These are phyloP conservation scores for Solanum bukasovii DNA, from an alignment of 257 asterid species.

Conservation along the genomic window DNA sequence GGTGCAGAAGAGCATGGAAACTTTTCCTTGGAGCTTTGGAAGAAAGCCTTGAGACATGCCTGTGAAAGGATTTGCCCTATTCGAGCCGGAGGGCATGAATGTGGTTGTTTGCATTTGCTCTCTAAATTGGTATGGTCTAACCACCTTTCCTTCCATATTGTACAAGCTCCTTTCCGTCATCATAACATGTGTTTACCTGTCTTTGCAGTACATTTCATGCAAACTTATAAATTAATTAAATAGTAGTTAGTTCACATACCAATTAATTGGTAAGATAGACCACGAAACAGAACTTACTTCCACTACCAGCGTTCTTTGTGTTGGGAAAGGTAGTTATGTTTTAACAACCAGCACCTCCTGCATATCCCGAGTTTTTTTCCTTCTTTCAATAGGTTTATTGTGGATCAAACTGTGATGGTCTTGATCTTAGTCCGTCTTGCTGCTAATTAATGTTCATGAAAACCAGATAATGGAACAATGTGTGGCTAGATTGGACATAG, in stretches of 20 bases:
- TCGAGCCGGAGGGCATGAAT: conserved; percentile 59
- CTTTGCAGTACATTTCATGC: background rate
- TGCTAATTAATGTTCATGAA: background rate
- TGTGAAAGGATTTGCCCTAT: conserved; percentile 88
- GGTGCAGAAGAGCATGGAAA: conserved; percentile 56
- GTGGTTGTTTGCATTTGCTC: conserved; percentile 83
- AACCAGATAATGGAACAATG: conserved; percentile 83
- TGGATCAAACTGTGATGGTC: background rate
- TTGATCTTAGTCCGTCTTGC: background rate
- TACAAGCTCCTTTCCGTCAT: background rate
- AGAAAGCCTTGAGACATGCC: conserved; percentile 86
- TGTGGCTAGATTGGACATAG: conserved; percentile 77
- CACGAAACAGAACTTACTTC: background rate
- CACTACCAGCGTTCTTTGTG: background rate
- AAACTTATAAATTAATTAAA: background rate
- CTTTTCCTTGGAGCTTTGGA: conserved; percentile 69
- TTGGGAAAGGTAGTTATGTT: background rate
- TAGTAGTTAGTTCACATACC: background rate
- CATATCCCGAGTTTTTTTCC: background rate
- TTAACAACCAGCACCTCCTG: background rate
- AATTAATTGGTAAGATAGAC: background rate
- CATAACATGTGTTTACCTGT: background rate
- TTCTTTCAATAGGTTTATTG: background rate
- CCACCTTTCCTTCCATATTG: background rate
- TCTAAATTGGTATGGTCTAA: conserved; percentile 51